These are phyloP conservation scores for Penicillium angulare DNA, from an alignment of 495 filamentous ascomycete genomes.

Conservation along the genomic window DNA sequence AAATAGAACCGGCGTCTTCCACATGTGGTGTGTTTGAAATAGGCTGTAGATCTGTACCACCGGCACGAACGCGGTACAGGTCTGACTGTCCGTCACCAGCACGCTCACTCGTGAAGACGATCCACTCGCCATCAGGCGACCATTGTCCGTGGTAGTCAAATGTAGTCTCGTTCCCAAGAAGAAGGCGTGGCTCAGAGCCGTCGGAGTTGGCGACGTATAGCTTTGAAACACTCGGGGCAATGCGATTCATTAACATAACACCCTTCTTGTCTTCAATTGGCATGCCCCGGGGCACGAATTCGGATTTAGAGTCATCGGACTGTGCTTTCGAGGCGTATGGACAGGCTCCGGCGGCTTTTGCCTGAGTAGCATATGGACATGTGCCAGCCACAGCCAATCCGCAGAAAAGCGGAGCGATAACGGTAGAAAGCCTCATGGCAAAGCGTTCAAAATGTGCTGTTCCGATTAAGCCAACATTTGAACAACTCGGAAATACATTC, in stretches of 20 bases:
- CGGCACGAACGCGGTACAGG: slow-evolving; percentile 12
- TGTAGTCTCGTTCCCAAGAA: slow-evolving; percentile 17
- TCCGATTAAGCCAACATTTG: not conserved
- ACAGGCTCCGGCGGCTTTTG: not conserved
- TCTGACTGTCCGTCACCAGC: slow-evolving; percentile 12
- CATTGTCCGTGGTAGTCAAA: slow-evolving; percentile 31
- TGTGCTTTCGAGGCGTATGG: not conserved
- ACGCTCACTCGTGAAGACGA: slow-evolving; percentile 17
- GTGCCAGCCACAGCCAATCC: not conserved
- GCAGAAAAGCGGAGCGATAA: not conserved
- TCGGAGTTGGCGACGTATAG: slow-evolving; percentile 27
- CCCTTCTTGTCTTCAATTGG: slow-evolving; percentile 7
- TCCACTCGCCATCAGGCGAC: slow-evolving; percentile 19
- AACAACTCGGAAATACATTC: not conserved
- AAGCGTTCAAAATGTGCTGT: not conserved
- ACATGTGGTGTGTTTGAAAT: slow-evolving; percentile 6
- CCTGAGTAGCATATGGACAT: not conserved
- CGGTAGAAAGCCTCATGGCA: not conserved
- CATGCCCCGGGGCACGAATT: not conserved
- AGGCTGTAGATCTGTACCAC: slow-evolving; percentile 9
- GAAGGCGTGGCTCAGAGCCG: slow-evolving; percentile 17
- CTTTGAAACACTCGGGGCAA: slow-evolving; percentile 20
- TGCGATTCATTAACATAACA: slow-evolving; percentile 23
- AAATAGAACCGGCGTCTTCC: slow-evolving; percentile 11
- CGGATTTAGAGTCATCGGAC: not conserved